Conservation (phyloP, 148 eudicot species). For the Heliamphora exappendiculata region DNA sequence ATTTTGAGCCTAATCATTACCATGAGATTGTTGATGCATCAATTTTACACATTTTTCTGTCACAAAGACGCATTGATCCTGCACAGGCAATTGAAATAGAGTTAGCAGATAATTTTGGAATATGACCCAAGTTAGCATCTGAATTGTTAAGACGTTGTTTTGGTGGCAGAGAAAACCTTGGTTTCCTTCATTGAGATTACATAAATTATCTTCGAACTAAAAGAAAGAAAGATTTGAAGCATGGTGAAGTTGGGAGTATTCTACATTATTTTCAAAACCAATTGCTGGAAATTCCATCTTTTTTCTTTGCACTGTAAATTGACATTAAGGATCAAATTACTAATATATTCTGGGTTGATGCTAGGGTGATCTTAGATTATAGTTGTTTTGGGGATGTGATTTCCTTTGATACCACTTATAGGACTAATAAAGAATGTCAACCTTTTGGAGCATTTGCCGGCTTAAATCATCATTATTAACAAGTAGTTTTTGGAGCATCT, state of each 20-base stretch:
- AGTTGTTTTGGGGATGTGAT: neutral
- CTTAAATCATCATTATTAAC: neutral
- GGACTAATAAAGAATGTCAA: too few species aligned
- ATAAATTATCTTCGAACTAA: neutral
- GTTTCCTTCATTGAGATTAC: neutral
- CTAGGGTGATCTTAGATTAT: neutral
- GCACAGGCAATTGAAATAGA: neutral
- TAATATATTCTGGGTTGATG: neutral
- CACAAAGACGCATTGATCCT: neutral
- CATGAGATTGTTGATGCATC: neutral
- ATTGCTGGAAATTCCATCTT: too few species aligned
- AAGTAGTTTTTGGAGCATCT: slow-evolving; percentile 7
- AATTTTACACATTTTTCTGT: neutral
- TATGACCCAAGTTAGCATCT: neutral
- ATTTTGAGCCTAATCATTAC: neutral
- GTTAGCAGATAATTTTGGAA: neutral
- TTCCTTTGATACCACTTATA: too few species aligned
- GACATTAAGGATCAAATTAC: neutral
- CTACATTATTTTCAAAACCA: neutral
- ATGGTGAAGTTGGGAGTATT: neutral
- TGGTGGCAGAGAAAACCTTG: neutral
- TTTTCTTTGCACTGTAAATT: neutral
- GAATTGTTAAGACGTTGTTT: neutral
- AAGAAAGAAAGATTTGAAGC: neutral
- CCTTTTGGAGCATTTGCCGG: too few species aligned